Conservation (phyloP, 768 basidiomycete species). For the Pilatotrama ljubarskyi region DNA sequence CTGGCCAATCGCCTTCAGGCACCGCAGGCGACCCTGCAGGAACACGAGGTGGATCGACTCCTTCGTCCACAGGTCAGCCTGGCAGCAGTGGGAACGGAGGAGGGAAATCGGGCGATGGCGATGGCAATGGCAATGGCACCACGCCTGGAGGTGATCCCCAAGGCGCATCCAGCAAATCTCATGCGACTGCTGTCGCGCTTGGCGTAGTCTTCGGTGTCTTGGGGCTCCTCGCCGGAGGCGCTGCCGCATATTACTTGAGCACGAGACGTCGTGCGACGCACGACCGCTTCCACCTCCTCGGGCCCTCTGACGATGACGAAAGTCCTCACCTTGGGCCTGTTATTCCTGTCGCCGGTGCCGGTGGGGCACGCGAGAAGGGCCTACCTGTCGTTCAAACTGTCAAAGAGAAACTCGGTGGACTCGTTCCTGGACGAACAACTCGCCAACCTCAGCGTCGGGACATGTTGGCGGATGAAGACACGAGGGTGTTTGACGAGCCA, state of each 20-base stretch:
- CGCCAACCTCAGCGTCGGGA: conserved; percentile 48
- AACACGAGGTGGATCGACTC: conserved; percentile 13
- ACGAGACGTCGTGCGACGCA: conserved; percentile 34
- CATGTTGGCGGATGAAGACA: conserved; percentile 80
- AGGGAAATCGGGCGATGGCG: conserved; percentile 26
- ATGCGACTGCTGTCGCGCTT: conserved; percentile 53
- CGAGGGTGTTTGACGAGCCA: conserved; percentile 45
- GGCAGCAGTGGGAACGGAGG: conserved; percentile 29
- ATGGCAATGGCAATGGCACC: conserved; percentile 21
- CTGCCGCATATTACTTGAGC: conserved; percentile 48
- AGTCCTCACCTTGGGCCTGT: conserved; percentile 27
- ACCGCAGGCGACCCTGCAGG: conserved; percentile 1
- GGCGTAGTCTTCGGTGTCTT: conserved; percentile 63
- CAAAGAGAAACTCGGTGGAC: conserved; percentile 33
- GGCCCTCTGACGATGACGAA: conserved; percentile 35
- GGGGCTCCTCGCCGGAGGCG: conserved; percentile 47
- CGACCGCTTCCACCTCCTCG: conserved; percentile 32
- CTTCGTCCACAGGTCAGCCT: conserved; percentile 18
- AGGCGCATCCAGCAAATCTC: conserved; percentile 18
- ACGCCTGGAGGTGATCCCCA: conserved; percentile 3
- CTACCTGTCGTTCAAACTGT: conserved; percentile 25
- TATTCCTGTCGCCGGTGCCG: conserved; percentile 29
- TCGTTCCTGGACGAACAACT: conserved; percentile 31
- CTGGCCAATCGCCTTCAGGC: conserved; percentile 15
- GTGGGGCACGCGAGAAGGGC: conserved; percentile 24